Evolutionary conservation across 129 eudicot species (phyloP).

Genomic region (Glebionis coronaria): DNA sequence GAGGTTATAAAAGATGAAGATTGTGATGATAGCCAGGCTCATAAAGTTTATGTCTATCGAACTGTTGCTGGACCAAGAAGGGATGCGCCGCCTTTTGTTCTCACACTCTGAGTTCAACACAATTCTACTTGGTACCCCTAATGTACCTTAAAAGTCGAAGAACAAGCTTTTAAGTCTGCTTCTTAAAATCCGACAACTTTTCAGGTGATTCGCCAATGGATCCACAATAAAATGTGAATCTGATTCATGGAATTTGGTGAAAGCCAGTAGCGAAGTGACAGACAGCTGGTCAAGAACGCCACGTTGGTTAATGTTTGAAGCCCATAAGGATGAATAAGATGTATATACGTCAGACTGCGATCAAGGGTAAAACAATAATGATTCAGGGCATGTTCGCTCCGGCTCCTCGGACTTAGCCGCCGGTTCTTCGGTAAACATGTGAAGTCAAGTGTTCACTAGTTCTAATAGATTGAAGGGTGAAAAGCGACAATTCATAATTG

Average conservation of each 20-base stretch:
- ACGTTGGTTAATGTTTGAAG: conserved; percentile 7
- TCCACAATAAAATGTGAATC: not conserved
- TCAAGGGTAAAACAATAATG: conserved; percentile 25
- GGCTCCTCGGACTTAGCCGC: too few relatives aligned
- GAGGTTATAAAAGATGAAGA: conserved; percentile 63
- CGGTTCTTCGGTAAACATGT: too few relatives aligned
- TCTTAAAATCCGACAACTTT: not conserved
- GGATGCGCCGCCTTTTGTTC: conserved; percentile 73
- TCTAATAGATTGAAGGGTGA: too few relatives aligned
- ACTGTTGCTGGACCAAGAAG: conserved; percentile 67
- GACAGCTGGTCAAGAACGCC: not conserved
- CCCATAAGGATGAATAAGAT: conserved; percentile 29
- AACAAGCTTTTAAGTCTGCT: not conserved
- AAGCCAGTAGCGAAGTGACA: not conserved
- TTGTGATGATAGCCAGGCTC: conserved; percentile 41
- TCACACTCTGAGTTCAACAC: conserved; percentile 37
- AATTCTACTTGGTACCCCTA: not conserved
- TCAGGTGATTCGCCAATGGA: not conserved
- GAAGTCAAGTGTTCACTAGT: too few relatives aligned
- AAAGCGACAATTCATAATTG: too few relatives aligned
- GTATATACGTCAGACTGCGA: conserved; percentile 30
- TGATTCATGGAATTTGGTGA: conserved; percentile 8
- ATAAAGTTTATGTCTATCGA: conserved; percentile 64
- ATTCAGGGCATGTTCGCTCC: too few relatives aligned
- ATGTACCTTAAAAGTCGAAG: conserved; percentile 1